Percentiles rank a stretch among this genome's conserved stretches.
phyloP scores from a whole-genome alignment of 768 basidiomycete genomes.

The Myochromella boudieri region DNA sequence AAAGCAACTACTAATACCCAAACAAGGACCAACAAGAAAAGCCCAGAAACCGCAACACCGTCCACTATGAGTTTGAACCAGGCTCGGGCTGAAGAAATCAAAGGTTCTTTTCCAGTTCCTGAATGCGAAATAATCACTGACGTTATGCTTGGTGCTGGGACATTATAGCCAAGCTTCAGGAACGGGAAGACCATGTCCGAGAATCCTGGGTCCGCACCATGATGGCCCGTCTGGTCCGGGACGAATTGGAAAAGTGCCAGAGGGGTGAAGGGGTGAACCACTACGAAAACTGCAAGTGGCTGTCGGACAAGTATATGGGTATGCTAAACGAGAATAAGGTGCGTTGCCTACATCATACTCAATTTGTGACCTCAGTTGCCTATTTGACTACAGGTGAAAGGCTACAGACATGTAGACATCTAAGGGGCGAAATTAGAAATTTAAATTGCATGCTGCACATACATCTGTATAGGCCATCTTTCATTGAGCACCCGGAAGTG shows the following conservation, averaged over 20 bases:
- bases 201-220: slow-evolving; percentile 95
- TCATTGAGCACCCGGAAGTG: too few species aligned
- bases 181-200: slow-evolving; percentile 74
- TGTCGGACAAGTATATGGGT: slow-evolving; percentile 76
- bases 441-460: not conserved
- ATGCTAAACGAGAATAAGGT: slow-evolving; percentile 85
- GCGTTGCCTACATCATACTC: too few species aligned
- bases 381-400: slow-evolving; percentile 65
- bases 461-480: not conserved
- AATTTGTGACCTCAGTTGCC: too few species aligned
- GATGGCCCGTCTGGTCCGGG: slow-evolving; percentile 87
- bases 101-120: slow-evolving; percentile 36
- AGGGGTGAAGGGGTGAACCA: slow-evolving; percentile 89
- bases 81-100: slow-evolving; percentile 45
- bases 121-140: not conserved
- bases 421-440: slow-evolving; percentile 1
- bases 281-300: slow-evolving; percentile 84
- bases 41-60: slow-evolving; percentile 16
- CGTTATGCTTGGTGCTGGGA: not conserved
- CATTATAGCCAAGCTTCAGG: slow-evolving; percentile 55
- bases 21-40: slow-evolving; percentile 12
- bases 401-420: slow-evolving; percentile 69
- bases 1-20: too few species aligned
- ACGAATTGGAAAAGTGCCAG: slow-evolving; percentile 89
- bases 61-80: slow-evolving; percentile 41